Evolutionary conservation across 2,329 filamentous ascomycete species (phyloP).

Genomic region (Exophiala xenobiotica): DNA sequence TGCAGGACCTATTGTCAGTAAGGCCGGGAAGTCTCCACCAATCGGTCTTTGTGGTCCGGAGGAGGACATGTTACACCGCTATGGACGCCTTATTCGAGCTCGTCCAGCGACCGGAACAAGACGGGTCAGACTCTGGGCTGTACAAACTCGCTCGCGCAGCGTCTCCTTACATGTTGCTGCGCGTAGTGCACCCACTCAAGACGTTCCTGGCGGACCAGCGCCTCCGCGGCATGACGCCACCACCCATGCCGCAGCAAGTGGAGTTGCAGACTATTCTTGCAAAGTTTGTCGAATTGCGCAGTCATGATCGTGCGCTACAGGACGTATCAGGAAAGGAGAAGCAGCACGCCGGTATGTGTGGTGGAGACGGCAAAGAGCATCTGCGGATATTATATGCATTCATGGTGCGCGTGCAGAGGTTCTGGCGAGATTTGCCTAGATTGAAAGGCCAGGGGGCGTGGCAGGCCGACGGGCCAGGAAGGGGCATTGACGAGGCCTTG

Average conservation of each 20-base stretch:
- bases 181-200: conserved; percentile 76
- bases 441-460: conserved; percentile 25
- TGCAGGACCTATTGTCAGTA: conserved; percentile 62
- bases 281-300: conserved; percentile 65
- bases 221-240: conserved; percentile 81
- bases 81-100: conserved; percentile 75
- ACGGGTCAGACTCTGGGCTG: conserved; percentile 30
- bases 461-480: conserved; percentile 25
- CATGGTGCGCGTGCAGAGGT: conserved; percentile 62
- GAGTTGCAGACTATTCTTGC: conserved; percentile 73
- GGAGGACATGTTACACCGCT: conserved; percentile 75
- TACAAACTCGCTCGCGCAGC: conserved; percentile 66
- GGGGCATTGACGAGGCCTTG: conserved; percentile 22
- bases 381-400: conserved; percentile 78
- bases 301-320: conserved; percentile 66
- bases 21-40: conserved; percentile 72
- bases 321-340: neutral
- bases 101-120: conserved; percentile 39
- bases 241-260: conserved; percentile 74
- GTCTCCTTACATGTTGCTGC: conserved; percentile 77
- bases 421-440: conserved; percentile 38
- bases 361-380: conserved; percentile 61
- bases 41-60: conserved; percentile 62
- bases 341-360: neutral
- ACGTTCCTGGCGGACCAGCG: conserved; percentile 90